Evolutionary conservation across 2,329 filamentous ascomycete species (phyloP).

Genomic region (Colletotrichum melonis): DNA sequence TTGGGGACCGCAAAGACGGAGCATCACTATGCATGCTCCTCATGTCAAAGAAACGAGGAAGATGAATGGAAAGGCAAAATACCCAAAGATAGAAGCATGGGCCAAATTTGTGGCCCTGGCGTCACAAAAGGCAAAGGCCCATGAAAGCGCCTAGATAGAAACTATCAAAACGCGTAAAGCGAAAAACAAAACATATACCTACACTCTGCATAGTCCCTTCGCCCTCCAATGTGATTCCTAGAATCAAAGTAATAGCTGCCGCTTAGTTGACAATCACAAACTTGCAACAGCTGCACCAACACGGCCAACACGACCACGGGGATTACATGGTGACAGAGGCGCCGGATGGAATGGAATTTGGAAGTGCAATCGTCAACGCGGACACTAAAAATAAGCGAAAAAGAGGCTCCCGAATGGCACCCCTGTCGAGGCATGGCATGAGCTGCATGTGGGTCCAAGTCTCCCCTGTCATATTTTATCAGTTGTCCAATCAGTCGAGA

Average conservation of each 20-base stretch:
- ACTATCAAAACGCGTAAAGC: constrained; percentile 1
- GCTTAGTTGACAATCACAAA: background rate
- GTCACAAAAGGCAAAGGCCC: background rate
- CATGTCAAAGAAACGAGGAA: background rate
- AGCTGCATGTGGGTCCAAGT: constrained; percentile 27
- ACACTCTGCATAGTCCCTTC: background rate
- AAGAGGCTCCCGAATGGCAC: constrained; percentile 37
- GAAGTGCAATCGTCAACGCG: constrained; percentile 30
- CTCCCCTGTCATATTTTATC: constrained; percentile 16
- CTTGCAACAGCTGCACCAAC: background rate
- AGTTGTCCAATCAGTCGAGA: constrained; percentile 2
- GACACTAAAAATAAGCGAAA: constrained; percentile 39
- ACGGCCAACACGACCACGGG: constrained; percentile 35
- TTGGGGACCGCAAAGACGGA: background rate
- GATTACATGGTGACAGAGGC: constrained; percentile 35
- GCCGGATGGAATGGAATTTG: constrained; percentile 24
- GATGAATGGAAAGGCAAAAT: background rate
- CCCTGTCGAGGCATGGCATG: constrained; percentile 37
- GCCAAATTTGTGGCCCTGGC: background rate
- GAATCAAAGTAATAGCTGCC: too few relatives aligned
- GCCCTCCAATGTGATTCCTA: too few relatives aligned
- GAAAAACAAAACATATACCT: background rate
- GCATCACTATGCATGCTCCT: too few relatives aligned
- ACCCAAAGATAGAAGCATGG: background rate
- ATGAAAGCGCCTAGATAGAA: background rate